A percentile compares a stretch with the other conserved stretches of the same genome.
Evolutionary conservation across 495 filamentous ascomycete species (phyloP).

Genomic region (Evansstolkia leycettana): DNA sequence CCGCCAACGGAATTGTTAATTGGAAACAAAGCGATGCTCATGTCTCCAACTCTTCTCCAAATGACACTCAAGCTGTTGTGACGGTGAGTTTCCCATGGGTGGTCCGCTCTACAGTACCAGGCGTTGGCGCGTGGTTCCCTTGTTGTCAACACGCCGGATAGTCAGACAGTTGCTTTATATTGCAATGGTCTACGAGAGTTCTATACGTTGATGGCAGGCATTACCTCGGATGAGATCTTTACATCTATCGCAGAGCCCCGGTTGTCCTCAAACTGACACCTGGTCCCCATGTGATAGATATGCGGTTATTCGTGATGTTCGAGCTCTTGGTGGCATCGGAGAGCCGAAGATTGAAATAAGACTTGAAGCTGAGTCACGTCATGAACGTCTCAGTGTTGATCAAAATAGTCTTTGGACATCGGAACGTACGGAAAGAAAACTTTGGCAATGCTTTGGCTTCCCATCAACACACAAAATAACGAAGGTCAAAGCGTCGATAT

Average conservation of each 20-base stretch:
- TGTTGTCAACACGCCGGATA: slow-evolving; percentile 11
- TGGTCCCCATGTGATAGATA: slow-evolving; percentile 38
- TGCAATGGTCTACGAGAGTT: slow-evolving; percentile 36
- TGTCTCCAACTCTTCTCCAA: slow-evolving; percentile 4
- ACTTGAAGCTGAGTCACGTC: slow-evolving; percentile 17
- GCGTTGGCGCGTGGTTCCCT: slow-evolving; percentile 44
- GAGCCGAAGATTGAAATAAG: slow-evolving; percentile 25
- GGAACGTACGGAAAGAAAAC: slow-evolving; percentile 31
- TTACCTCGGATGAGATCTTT: slow-evolving; percentile 48
- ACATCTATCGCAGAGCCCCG: slow-evolving; percentile 36
- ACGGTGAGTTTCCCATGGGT: slow-evolving; percentile 42
- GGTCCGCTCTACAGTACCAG: slow-evolving; percentile 48
- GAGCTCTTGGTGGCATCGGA: slow-evolving; percentile 36
- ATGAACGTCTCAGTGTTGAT: slow-evolving; percentile 17
- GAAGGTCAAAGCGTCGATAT: slow-evolving; percentile 22
- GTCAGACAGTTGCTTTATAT: slow-evolving; percentile 26
- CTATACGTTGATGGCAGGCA: slow-evolving; percentile 34
- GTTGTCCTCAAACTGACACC: slow-evolving; percentile 33
- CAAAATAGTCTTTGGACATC: slow-evolving; percentile 28
- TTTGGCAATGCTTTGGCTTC: slow-evolving; percentile 35
- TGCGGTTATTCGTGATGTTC: slow-evolving; percentile 43
- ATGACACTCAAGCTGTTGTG: slow-evolving; percentile 18
- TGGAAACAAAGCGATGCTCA: slow-evolving; percentile 27
- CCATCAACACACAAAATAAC: slow-evolving; percentile 36
- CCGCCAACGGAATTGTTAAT: slow-evolving; percentile 31